Evolutionary conservation across 2,329 filamentous ascomycete genomes (phyloP), one percentile per base, ranked within the genome.

Genomic region (Drechmeria coniospora): DNA sequence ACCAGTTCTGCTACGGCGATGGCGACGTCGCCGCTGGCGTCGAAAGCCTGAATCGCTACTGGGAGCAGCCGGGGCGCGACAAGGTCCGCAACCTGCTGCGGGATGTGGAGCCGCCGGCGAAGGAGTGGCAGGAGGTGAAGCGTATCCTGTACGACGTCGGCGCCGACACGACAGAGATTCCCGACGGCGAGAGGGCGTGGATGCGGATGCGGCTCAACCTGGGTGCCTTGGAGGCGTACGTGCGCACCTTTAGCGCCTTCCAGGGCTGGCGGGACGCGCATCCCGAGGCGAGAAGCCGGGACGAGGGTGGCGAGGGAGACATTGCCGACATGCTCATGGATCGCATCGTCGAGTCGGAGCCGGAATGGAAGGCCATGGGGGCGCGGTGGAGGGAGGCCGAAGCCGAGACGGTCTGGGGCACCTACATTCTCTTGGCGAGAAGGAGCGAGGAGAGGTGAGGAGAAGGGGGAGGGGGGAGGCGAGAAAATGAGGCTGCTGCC

Each of bases 251-350:
- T 44, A 74, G 68, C 43, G 53, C 61, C 22, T 74, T 61, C 45
- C 60, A 60, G 41, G 62, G 56, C 16, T 79, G 74, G 73, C 55
- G 57, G 37, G 61, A 68, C 35, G 59, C 56, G 8, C 59, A 74
- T 48, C 61, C 65, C 2, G 59, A 62, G 21, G 42, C 39, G 21
- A 61, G 55, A 45, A 58, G 57, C 30, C 54, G 59, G 39, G 56
- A 49, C 4, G 60, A 65, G 15, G 72, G 68, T 5, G 72, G 71
- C 2, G 36, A 54, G 6, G 71, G 71, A 1, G 74, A 79, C 47
- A 42, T 77, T 23, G 54, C 71, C n/a, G 74, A 78, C 49, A 43
- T 63, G 34, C 57, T 76, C 53, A 68, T 74, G 50, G 68, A 74
- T 32, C 56, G 57, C 33, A 67, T 77, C 41, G 45, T 66, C 4